These are phyloP conservation scores for Scheffersomyces titani DNA, from an alignment of 1,139 yeast species.

Conservation along the genomic window DNA sequence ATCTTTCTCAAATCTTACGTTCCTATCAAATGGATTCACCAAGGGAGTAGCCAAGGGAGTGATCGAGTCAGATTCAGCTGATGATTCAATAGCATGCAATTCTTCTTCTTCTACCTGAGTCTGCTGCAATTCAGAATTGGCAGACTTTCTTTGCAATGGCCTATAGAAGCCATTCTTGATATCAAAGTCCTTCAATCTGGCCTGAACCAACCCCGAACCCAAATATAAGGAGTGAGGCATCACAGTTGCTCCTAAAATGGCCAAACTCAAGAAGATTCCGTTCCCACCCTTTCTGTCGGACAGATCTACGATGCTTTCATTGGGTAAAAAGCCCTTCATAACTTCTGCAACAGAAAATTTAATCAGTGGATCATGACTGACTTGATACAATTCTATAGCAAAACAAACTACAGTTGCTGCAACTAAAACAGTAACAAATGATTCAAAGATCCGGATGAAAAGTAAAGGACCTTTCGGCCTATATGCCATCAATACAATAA, in stretches of 20 bases:
- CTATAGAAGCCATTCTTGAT: slow-evolving; percentile 56
- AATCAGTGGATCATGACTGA: slow-evolving; percentile 51
- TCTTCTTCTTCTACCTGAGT: background rate
- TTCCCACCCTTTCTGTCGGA: slow-evolving; percentile 60
- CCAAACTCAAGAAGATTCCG: slow-evolving; percentile 84
- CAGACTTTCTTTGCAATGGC: slow-evolving; percentile 13
- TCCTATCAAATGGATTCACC: background rate
- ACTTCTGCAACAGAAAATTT: slow-evolving; percentile 58
- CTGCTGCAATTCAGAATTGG: slow-evolving; percentile 1
- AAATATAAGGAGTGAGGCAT: slow-evolving; percentile 95
- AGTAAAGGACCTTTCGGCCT: slow-evolving; percentile 83
- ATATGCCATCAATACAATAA: slow-evolving; percentile 83
- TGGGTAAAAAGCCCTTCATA: slow-evolving; percentile 77
- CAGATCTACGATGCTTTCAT: slow-evolving; percentile 59
- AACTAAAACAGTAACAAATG: slow-evolving; percentile 75
- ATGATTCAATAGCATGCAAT: slow-evolving; percentile 1
- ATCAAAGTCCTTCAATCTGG: slow-evolving; percentile 83
- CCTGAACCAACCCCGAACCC: slow-evolving; percentile 92
- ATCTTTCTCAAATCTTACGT: slow-evolving; percentile 12
- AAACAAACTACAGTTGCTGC: slow-evolving; percentile 85
- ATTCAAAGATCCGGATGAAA: slow-evolving; percentile 78
- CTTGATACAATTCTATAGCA: slow-evolving; percentile 72
- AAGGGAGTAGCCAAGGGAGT: slow-evolving; percentile 13
- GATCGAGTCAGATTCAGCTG: slow-evolving; percentile 4
- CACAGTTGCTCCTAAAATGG: slow-evolving; percentile 93